Conservation (phyloP, 331 rosid genomes). For the Quercus phellos region DNA sequence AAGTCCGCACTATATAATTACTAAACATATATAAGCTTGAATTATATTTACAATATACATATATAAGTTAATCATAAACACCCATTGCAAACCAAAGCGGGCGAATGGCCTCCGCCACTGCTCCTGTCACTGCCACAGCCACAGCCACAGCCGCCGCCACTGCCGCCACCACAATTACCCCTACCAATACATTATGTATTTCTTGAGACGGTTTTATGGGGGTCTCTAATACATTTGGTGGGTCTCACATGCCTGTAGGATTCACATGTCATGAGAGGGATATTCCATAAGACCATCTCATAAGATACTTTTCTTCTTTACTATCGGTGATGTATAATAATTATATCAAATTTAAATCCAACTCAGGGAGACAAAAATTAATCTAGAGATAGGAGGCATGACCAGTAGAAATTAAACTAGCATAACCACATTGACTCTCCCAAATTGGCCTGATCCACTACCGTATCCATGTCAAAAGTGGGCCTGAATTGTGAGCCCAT, state of each 20-base stretch:
- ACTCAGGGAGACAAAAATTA: background rate
- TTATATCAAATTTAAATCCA: background rate
- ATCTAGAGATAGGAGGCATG: background rate
- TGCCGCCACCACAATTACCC: background rate
- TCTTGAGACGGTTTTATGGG: too few species aligned
- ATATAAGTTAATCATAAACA: slow-evolving; percentile 10
- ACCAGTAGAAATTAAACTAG: background rate
- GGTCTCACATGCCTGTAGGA: too few species aligned
- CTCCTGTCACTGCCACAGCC: slow-evolving; percentile 22
- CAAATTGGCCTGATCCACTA: slow-evolving; percentile 48
- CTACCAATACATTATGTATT: background rate
- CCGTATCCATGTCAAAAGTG: slow-evolving; percentile 54
- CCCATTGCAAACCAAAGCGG: slow-evolving; percentile 32
- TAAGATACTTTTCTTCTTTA: too few species aligned
- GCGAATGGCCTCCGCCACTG: slow-evolving; percentile 51
- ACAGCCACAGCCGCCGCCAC: slow-evolving; percentile 19
- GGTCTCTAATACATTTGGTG: too few species aligned
- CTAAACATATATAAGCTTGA: background rate
- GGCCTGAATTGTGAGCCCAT: slow-evolving; percentile 51
- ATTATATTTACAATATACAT: slow-evolving; percentile 38
- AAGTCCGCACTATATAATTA: background rate
- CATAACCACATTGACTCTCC: slow-evolving; percentile 62
- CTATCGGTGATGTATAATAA: background rate
- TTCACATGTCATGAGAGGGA: too few species aligned
- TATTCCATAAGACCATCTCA: too few species aligned